These are phyloP conservation scores for Aureobasidium musti DNA, from an alignment of 2,329 filamentous ascomycete genomes.

Conservation along the genomic window DNA sequence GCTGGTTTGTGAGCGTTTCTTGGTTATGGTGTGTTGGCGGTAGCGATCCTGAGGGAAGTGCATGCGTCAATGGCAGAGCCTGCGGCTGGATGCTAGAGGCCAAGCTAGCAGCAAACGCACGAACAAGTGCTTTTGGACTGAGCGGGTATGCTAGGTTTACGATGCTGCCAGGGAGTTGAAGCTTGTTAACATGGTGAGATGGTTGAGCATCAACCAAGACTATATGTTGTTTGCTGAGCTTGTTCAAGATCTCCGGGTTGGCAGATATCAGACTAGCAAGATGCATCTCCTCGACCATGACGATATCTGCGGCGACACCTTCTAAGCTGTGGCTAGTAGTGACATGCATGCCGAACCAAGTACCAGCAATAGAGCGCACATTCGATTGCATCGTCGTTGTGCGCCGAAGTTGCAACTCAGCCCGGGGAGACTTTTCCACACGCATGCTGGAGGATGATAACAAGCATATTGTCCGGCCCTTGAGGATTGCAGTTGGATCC, in stretches of 20 bases:
- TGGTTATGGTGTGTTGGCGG: neutral
- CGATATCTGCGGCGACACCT: neutral
- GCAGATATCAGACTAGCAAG: neutral
- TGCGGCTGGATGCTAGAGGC: neutral
- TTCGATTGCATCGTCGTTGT: neutral
- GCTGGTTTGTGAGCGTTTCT: neutral
- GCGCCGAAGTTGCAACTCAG: neutral
- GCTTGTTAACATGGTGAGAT: neutral
- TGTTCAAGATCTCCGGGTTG: neutral
- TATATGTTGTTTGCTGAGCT: neutral
- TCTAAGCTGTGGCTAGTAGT: neutral
- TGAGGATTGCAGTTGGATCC: neutral
- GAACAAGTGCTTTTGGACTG: slow-evolving; percentile 2
- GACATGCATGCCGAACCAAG: slow-evolving; percentile 3
- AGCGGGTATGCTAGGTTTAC: neutral
- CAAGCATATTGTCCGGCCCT: neutral
- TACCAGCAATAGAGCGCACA: neutral
- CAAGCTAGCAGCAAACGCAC: neutral
- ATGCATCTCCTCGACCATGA: neutral
- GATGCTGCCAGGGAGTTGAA: neutral
- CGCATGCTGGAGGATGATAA: neutral
- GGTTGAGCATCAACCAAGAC: neutral
- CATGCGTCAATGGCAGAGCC: too few relatives aligned
- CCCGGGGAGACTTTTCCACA: neutral
- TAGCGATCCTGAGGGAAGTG: too few relatives aligned